Evolutionary conservation across 129 eudicot species (phyloP).

Genomic region (carrot (Daucus carota)): DH1_v3.0 NC_030388.2:30684501-30685000

Average conservation of each 20-base stretch:
- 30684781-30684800: conserved; percentile 15
- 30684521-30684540: conserved; percentile 92
- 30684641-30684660: conserved; percentile 17
- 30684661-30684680: conserved; percentile 37
- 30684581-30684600: conserved; percentile 23
- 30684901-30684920: conserved; percentile 29
- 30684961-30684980: background rate
- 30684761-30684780: conserved; percentile 11
- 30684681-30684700: conserved; percentile 25
- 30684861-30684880: conserved; percentile 22
- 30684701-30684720: conserved; percentile 30
- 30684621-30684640: conserved; percentile 9
- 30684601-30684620: conserved; percentile 26
- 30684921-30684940: conserved; percentile 25
- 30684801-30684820: conserved; percentile 14
- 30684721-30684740: conserved; percentile 9
- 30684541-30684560: conserved; percentile 75
- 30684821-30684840: conserved; percentile 21
- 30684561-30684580: conserved; percentile 97
- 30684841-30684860: conserved; percentile 24
- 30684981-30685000: background rate
- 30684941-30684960: background rate
- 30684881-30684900: conserved; percentile 34
- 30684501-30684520: conserved; percentile 90
- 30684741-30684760: conserved; percentile 16